phyloP scores from a whole-genome alignment of 208 protist genomes.

The Leishmania arabica region DNA sequence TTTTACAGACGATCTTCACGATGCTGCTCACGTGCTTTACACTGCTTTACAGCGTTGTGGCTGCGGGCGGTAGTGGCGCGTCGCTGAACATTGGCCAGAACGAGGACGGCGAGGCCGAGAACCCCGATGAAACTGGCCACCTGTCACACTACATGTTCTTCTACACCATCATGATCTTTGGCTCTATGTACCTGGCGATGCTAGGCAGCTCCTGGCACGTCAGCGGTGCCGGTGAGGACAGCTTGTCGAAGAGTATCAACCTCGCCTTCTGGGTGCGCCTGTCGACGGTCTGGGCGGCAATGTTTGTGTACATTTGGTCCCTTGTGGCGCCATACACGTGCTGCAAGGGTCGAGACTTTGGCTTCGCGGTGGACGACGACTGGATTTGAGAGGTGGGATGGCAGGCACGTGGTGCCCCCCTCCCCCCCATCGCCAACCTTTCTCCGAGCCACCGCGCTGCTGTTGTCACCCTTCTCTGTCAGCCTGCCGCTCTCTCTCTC shows the following conservation, averaged over 20 bases:
- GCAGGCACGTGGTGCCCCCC: background rate
- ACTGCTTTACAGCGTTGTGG: slow-evolving; percentile 79
- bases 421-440: background rate
- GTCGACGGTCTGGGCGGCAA: slow-evolving; percentile 81
- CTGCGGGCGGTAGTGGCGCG: slow-evolving; percentile 61
- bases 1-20: slow-evolving; percentile 55
- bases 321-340: slow-evolving; percentile 92
- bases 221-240: slow-evolving; percentile 55
- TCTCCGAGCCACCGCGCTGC: background rate
- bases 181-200: slow-evolving; percentile 95
- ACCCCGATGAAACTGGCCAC: slow-evolving; percentile 80
- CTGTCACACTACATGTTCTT: slow-evolving; percentile 93
- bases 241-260: slow-evolving; percentile 50
- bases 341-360: slow-evolving; percentile 88
- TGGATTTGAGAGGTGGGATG: slow-evolving; percentile 24
- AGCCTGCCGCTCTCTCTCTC: background rate
- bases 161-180: slow-evolving; percentile 93
- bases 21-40: slow-evolving; percentile 59
- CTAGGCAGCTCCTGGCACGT: slow-evolving; percentile 93
- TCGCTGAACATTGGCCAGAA: slow-evolving; percentile 55
- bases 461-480: background rate
- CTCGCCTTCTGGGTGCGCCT: slow-evolving; percentile 92
- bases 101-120: slow-evolving; percentile 81
- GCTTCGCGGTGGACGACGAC: slow-evolving; percentile 69
- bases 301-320: slow-evolving; percentile 92